Evolutionary conservation across 2,329 filamentous ascomycete genomes (phyloP).

Genomic region (Cryphonectria naterciae): DNA sequence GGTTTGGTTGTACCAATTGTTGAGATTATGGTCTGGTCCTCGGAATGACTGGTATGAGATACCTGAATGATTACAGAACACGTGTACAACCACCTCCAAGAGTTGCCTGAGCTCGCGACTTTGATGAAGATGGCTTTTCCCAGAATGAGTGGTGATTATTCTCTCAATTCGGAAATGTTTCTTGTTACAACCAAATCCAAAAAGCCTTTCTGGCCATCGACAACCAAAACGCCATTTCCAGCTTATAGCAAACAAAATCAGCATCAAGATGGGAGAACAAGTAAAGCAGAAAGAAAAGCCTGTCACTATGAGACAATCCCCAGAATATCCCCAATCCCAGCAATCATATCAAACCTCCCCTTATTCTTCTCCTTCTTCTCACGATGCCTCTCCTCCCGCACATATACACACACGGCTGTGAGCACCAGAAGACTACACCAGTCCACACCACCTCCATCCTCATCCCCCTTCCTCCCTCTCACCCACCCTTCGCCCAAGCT

Average conservation of each 20-base stretch:
- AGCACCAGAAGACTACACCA: conserved; percentile 15
- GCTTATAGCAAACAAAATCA: background rate
- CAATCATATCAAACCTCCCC: background rate
- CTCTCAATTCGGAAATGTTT: too few species aligned
- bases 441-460: background rate
- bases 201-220: too few species aligned
- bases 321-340: background rate
- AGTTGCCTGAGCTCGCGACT: too few species aligned
- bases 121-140: background rate
- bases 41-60: background rate
- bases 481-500: background rate
- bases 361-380: conserved; percentile 15
- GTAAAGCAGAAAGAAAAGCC: background rate
- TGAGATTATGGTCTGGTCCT: background rate
- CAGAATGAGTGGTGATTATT: background rate
- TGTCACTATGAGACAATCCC: background rate
- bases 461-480: background rate
- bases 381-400: conserved; percentile 13
- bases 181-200: too few species aligned
- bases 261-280: background rate
- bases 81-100: background rate
- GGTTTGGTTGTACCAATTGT: background rate
- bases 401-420: conserved; percentile 16
- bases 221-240: too few species aligned
- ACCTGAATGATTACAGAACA: background rate